These are phyloP conservation scores for Sporisorium exsertum DNA, from an alignment of 1,284 basidiomycete species.

Conservation along the genomic window DNA sequence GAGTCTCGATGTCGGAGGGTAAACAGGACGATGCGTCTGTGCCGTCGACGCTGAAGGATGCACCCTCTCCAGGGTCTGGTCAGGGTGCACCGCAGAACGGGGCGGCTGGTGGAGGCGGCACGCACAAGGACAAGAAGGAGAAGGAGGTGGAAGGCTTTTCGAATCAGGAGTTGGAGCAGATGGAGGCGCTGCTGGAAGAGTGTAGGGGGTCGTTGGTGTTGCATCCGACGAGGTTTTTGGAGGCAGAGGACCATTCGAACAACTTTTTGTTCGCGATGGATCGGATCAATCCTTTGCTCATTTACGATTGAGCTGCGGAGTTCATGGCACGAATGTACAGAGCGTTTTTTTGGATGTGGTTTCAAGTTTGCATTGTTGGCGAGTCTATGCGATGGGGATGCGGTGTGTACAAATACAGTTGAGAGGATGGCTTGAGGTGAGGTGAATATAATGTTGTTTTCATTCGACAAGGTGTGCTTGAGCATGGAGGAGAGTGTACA, in stretches of 20 bases:
- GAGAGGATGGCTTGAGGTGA: background rate
- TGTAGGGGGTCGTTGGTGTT: slow-evolving; percentile 59
- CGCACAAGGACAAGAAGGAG: slow-evolving; percentile 21
- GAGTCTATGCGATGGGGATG: background rate
- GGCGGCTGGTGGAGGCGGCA: background rate
- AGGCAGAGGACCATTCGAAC: slow-evolving; percentile 60
- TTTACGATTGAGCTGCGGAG: slow-evolving; percentile 35
- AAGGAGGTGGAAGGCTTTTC: slow-evolving; percentile 53
- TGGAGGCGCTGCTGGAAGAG: slow-evolving; percentile 62
- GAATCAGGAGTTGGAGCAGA: slow-evolving; percentile 55
- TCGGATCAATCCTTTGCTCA: slow-evolving; percentile 59
- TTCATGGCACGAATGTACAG: background rate
- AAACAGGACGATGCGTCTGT: slow-evolving; percentile 13
- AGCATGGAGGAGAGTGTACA: slow-evolving; percentile 54
- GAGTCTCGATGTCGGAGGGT: background rate
- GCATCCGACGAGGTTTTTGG: slow-evolving; percentile 64
- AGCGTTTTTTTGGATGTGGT: background rate
- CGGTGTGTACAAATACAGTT: slow-evolving; percentile 24
- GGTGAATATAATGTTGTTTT: background rate
- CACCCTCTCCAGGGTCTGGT: slow-evolving; percentile 10
- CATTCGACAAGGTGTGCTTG: background rate
- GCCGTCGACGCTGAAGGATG: slow-evolving; percentile 24
- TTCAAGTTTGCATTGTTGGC: background rate
- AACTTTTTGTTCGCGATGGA: slow-evolving; percentile 66
- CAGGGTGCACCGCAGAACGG: slow-evolving; percentile 10